Evolutionary conservation across 768 basidiomycete genomes (phyloP), one percentile per base, ranked within the genome.

Genomic region (Serendipita vermifera): DNA sequence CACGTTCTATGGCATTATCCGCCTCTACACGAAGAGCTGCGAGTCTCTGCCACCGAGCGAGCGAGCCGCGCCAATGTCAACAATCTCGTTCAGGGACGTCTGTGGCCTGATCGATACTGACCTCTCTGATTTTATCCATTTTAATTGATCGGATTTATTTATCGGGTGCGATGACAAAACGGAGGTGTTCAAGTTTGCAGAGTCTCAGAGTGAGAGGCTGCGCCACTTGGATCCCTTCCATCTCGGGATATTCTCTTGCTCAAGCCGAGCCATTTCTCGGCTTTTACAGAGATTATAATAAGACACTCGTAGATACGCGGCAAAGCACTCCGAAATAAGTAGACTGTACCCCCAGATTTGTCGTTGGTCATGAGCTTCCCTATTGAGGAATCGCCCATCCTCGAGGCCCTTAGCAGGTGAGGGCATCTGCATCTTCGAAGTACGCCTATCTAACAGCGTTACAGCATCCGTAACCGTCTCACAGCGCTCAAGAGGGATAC

Each of bases 401-500:
- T 98, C 65, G 94, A 98, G 76, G 78, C 86, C 29, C 80, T 98
- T 62, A 91, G 96, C 70, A 86, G 87, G 91, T 91, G 62, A 53
- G 72, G 66, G 35, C 55, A 20, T 55, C 60, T 57, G 31, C 22
- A 14, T 38, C 29, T 55, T 57, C 54, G 33, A n/a, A 36, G 66
- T 63, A 4, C n/a, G 33, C 51, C 32, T 7, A 31, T n/a, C 17
- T 15, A 15, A 17, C 24, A n/a, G 11, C 20, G 17, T 62, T 55
- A 59, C 15, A 94, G 89, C 70, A 92, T 97, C 68, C 82, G 94
- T 57, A 94, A 96, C 70, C 81, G 94, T 60, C 80, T 99, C 46
- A 94, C 93, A 5, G 92, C 82, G 9, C 80, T 93, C 68, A 92
- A 92, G 78, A 87, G 91, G 75, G 84, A 94, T 67, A 81, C 90